Evolutionary conservation across 2,329 filamentous ascomycete species (phyloP).

Genomic region (Trichophyton verrucosum): DNA sequence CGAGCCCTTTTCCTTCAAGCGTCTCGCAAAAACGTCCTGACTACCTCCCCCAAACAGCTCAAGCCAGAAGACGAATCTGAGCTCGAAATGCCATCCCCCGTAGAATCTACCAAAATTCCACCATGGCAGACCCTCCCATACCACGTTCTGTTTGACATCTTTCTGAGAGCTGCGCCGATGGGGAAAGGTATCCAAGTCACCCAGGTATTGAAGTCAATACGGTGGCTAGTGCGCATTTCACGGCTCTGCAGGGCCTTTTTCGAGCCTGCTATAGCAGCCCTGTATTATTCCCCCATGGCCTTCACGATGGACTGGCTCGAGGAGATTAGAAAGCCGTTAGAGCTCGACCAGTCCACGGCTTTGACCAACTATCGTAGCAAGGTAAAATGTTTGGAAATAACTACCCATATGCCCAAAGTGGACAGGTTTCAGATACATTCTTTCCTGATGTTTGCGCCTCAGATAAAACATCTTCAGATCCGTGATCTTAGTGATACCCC

Average conservation of each 20-base stretch:
- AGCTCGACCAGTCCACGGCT: conserved; percentile 39
- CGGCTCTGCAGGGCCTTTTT: conserved; percentile 52
- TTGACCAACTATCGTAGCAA: conserved; percentile 57
- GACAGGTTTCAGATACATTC: conserved; percentile 39
- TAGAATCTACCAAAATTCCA: conserved; percentile 33
- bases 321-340: conserved; percentile 43
- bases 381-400: conserved; percentile 56
- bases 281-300: conserved; percentile 60
- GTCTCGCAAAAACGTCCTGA: conserved; percentile 2
- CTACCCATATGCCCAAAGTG: conserved; percentile 47
- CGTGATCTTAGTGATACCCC: conserved; percentile 40
- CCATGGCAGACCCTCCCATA: conserved; percentile 54
- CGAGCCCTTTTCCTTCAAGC: conserved; percentile 11
- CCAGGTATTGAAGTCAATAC: conserved; percentile 23
- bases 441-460: conserved; percentile 52
- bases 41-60: conserved; percentile 9
- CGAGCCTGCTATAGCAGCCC: conserved; percentile 59
- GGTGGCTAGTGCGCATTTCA: conserved; percentile 55
- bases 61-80: background rate
- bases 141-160: conserved; percentile 56
- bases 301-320: conserved; percentile 37
- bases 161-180: conserved; percentile 48
- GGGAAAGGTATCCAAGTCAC: conserved; percentile 37
- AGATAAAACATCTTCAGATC: conserved; percentile 57
- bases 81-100: conserved; percentile 8